phyloP scores from a whole-genome alignment of 2,329 filamentous ascomycete genomes.

The Aureobasidium sp. region DNA sequence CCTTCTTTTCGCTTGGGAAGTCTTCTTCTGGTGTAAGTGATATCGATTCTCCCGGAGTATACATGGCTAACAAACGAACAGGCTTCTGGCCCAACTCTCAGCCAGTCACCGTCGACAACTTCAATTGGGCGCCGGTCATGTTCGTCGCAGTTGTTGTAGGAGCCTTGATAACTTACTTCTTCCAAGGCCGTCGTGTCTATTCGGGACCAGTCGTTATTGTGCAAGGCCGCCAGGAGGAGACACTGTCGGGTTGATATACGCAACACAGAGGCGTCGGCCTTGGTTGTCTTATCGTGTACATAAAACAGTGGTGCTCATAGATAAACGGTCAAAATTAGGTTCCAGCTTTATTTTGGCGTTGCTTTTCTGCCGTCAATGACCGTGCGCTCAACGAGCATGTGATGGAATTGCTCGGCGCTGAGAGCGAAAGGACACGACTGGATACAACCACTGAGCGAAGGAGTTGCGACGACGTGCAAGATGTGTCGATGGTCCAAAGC shows the following conservation, averaged over 20 bases:
- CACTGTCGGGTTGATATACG: background rate
- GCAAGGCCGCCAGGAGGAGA: background rate
- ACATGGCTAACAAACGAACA: background rate
- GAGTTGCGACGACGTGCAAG: background rate
- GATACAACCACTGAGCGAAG: background rate
- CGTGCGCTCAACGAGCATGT: slow-evolving; percentile 10
- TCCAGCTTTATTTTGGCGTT: background rate
- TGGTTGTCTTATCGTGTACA: background rate
- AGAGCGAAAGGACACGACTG: background rate
- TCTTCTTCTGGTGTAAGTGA: slow-evolving; percentile 28
- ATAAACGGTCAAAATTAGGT: slow-evolving; percentile 12
- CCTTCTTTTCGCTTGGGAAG: slow-evolving; percentile 30
- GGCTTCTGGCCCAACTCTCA: slow-evolving; percentile 13
- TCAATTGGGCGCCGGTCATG: slow-evolving; percentile 34
- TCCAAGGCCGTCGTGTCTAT: slow-evolving; percentile 29
- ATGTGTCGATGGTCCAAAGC: background rate
- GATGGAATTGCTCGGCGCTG: background rate
- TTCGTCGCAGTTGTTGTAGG: slow-evolving; percentile 27
- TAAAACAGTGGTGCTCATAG: slow-evolving; percentile 7
- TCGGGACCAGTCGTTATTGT: slow-evolving; percentile 17
- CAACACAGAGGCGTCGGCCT: background rate
- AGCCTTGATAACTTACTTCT: slow-evolving; percentile 26
- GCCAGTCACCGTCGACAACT: slow-evolving; percentile 17
- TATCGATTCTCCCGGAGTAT: background rate
- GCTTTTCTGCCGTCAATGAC: background rate